These are phyloP conservation scores for Aspergillus bertholletiae DNA, from an alignment of 495 filamentous ascomycete species.

Conservation along the genomic window DNA sequence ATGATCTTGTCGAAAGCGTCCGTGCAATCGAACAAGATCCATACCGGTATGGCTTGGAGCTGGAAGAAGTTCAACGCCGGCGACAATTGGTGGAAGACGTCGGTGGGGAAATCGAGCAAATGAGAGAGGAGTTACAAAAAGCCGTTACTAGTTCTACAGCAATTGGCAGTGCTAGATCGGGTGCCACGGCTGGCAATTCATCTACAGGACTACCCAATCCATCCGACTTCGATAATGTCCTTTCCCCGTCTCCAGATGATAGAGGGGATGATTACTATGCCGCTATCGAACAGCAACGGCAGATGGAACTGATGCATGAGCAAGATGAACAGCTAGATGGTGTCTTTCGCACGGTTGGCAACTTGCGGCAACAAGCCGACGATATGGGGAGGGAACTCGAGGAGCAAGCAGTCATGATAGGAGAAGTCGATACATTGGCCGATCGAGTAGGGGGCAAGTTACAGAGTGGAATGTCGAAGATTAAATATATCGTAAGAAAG, in stretches of 20 bases:
- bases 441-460: conserved; percentile 86
- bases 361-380: conserved; percentile 81
- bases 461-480: conserved; percentile 78
- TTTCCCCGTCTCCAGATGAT: conserved; percentile 30
- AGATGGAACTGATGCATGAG: conserved; percentile 87
- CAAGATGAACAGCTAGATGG: conserved; percentile 92
- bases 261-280: conserved; percentile 67
- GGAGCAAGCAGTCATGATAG: conserved; percentile 80
- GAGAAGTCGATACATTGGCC: conserved; percentile 74
- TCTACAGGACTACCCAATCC: conserved; percentile 60
- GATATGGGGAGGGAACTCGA: conserved; percentile 94
- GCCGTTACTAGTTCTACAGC: conserved; percentile 34
- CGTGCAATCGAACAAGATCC: conserved; percentile 86
- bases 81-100: conserved; percentile 84
- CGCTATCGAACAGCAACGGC: conserved; percentile 89
- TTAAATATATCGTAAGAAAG: conserved; percentile 78
- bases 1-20: conserved; percentile 85
- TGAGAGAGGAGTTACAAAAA: conserved; percentile 74
- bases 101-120: conserved; percentile 81
- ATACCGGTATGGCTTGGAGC: conserved; percentile 80
- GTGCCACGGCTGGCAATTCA: conserved; percentile 12
- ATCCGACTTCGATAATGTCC: conserved; percentile 56
- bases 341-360: conserved; percentile 89
- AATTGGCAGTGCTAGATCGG: conserved; percentile 4
- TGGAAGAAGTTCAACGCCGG: conserved; percentile 76